Conservation (phyloP, 345 rosid species). For the Diplotaxis tenuifolia region DNA sequence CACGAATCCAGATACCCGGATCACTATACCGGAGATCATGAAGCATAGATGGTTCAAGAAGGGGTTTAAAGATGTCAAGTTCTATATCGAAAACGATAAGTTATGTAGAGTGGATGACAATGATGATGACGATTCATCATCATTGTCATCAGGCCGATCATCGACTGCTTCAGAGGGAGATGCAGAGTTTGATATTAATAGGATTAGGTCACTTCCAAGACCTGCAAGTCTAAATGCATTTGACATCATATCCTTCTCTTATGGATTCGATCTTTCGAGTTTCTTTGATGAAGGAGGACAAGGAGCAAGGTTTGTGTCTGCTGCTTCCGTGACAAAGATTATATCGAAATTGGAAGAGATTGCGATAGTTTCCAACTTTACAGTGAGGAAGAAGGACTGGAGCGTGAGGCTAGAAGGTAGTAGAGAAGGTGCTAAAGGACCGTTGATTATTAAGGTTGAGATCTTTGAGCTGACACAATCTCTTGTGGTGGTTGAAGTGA, state of each 20-base stretch:
- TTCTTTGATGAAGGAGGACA: conserved; percentile 64
- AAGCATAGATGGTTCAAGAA: conserved; percentile 73
- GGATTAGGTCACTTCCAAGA: conserved; percentile 45
- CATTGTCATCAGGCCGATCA: conserved; percentile 38
- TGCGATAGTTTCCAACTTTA: conserved; percentile 52
- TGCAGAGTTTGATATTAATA: conserved; percentile 24
- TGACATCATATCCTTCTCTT: conserved; percentile 77
- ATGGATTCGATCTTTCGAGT: conserved; percentile 68
- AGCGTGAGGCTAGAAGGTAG: conserved; percentile 69
- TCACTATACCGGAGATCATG: conserved; percentile 69
- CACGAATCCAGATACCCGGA: conserved; percentile 70
- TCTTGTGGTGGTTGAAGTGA: conserved; percentile 79
- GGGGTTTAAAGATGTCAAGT: conserved; percentile 50
- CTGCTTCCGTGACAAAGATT: conserved; percentile 57
- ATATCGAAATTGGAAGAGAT: conserved; percentile 68
- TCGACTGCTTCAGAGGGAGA: conserved; percentile 42
- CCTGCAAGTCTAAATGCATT: conserved; percentile 74
- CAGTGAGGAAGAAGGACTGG: conserved; percentile 72
- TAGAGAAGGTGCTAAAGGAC: conserved; percentile 66
- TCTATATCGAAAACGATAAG: conserved; percentile 44
- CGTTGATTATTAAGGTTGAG: conserved; percentile 58
- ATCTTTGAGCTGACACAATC: conserved; percentile 57
- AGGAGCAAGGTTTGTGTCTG: conserved; percentile 57
- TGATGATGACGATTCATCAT: conserved; percentile 35
- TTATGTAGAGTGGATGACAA: conserved; percentile 38